Base-by-base conservation (phyloP, 2,329 filamentous ascomycete species). In the Alternaria longipes region DNA sequence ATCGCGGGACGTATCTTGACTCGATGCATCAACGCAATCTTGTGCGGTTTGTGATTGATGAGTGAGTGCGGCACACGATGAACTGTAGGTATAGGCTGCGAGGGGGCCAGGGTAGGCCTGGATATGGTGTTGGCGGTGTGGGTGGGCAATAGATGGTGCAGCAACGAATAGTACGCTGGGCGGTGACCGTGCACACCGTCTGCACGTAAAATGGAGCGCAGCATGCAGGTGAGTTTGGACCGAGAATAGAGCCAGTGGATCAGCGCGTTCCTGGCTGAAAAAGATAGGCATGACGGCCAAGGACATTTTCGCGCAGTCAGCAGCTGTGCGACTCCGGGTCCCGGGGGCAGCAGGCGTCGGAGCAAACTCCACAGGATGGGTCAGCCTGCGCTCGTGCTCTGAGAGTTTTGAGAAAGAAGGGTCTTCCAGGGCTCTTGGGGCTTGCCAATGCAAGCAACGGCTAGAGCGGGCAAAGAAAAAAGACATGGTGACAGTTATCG, bases 381-480 rank as follows among this genome's bases (percentile, higher is more conserved):
- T 18, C 6, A 26, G 36, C 24, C n/a, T 40, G 24, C n/a, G 6
- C 18, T 20, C 8, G 38, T 4, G 38, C n/a, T 20, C 18, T 34
- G 53, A 53, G 46, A 18, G 36, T 32, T 40, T 28, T 34, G 11
- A 38, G 30, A 36, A 56, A 36, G 24, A 44, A 59, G 60, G 52
- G 56, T 56, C 60, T 49, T 40, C 11, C 38, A 32, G 28, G 18
- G 51, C 40, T 30, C 26, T 18, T 12, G 8, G 52, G 45, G 41
- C 4, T 5, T 49, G 45, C 42, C 54, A 59, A 12, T 8, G 30
- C 45, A 45, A n/a, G 46, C 44, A 46, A 62, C 60, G 61, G 54
- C 36, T 60, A 51, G 56, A 62, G 59, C 50, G 54, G 54, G 36
- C 60, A 54, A 32, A 38, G 38, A 53, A 62, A 60, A 59, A 51